These are phyloP conservation scores for Tripidium arundinaceum DNA, from an alignment of 202 grass and related monocot species.

Conservation along the genomic window DNA sequence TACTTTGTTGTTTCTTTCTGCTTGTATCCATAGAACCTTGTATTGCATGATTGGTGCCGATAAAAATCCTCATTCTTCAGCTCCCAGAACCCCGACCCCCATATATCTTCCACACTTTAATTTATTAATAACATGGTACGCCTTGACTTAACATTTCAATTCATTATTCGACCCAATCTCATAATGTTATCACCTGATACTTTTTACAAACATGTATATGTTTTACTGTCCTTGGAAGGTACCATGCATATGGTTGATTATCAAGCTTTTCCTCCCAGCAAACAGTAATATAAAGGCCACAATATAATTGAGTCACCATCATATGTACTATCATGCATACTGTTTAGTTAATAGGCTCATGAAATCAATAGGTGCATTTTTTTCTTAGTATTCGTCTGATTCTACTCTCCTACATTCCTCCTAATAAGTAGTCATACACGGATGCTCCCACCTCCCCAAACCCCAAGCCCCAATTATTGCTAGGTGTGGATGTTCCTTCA, in stretches of 20 bases:
- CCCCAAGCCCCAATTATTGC: not conserved
- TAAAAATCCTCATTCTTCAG: too few relatives aligned
- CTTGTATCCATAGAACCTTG: too few relatives aligned
- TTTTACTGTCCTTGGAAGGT: too few relatives aligned
- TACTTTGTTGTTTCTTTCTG: too few relatives aligned
- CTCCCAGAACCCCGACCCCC: too few relatives aligned
- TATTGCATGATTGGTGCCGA: too few relatives aligned
- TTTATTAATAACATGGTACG: too few relatives aligned
- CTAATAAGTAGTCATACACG: not conserved
- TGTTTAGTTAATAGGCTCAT: not conserved
- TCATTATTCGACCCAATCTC: not conserved
- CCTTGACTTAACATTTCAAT: too few relatives aligned
- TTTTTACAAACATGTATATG: too few relatives aligned
- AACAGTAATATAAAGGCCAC: not conserved
- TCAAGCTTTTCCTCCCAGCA: too few relatives aligned
- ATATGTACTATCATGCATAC: not conserved
- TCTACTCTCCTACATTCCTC: not conserved
- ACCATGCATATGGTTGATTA: too few relatives aligned
- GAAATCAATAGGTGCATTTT: not conserved
- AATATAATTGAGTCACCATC: not conserved
- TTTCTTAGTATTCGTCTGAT: not conserved
- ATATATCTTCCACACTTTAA: too few relatives aligned
- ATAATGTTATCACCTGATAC: not conserved
- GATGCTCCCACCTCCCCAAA: not conserved
- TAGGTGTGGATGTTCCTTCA: not conserved